Evolutionary conservation across 495 filamentous ascomycete species (phyloP), one percentile per base, ranked within the genome.

Genomic region (Penicillium turbatum): DNA sequence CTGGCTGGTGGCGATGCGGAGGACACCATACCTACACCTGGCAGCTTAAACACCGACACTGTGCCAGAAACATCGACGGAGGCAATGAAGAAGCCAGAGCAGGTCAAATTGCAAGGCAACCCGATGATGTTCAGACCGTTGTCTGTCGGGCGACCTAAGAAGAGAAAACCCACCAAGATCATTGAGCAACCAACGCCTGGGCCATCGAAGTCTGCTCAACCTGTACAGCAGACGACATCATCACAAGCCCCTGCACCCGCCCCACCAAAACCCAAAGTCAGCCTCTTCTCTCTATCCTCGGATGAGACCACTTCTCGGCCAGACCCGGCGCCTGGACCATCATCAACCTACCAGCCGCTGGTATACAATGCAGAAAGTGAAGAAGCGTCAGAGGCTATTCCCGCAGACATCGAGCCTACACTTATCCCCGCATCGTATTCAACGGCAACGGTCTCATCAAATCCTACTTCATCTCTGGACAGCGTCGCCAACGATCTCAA

Each of bases 91-190:
- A 51, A 59, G 11, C 76, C 72, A 6, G 74, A 75, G 17, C 81
- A 87, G 42, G 77, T 86, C 11, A 86, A 89, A 63, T 58, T 87
- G 13, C 80, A 85, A 34, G 88, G 86, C 6, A 92, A 89, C 56
- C 79, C 88, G 17, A 82, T 88, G 62, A 90, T 90, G 82, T 96
- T 97, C 69, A 89, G 86, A 65, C 91, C 91, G 1, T 67, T 96
- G 21, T 95, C 90, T 2, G 89, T 95, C 8, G 79, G 80, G 16
- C 74, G 86, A 37, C 87, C 85, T 41, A 70, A 75, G 53, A 89
- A 88, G 74, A 89, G 88, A 71, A 84, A 79, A 63, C 62, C 51
- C 27, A 49, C 55, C 27, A 58, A 54, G 49, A 15, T 43, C 13
- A 48, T 54, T 24, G n/a, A 57, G 6, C 48, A 62, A 36, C 31